These are phyloP conservation scores for Mycena galericulata DNA, from an alignment of 768 basidiomycete species.

Conservation along the genomic window DNA sequence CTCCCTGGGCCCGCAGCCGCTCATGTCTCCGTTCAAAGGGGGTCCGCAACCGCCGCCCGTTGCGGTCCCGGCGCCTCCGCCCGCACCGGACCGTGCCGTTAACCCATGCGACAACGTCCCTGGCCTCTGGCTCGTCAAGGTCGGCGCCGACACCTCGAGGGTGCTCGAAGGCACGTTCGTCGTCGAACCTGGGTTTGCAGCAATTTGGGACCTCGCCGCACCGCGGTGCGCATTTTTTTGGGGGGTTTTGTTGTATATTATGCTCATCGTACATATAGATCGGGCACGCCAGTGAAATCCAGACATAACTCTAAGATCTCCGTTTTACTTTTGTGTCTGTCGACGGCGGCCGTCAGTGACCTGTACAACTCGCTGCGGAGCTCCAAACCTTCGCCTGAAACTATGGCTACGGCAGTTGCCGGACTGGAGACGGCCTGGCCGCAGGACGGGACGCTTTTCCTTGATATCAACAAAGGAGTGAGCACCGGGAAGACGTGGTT, in stretches of 20 bases:
- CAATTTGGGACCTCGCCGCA: constrained; percentile 45
- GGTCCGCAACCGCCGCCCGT: constrained; percentile 16
- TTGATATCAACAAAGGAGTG: constrained; percentile 56
- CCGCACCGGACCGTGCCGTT: not conserved
- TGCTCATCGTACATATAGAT: not conserved
- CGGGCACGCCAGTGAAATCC: not conserved
- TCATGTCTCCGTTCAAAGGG: constrained; percentile 15
- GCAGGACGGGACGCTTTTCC: constrained; percentile 54
- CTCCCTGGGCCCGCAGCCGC: not conserved
- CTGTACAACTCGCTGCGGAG: constrained; percentile 32
- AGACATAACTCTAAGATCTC: constrained; percentile 39
- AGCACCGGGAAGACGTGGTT: constrained; percentile 53
- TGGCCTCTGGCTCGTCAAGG: constrained; percentile 54
- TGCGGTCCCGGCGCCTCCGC: constrained; percentile 9
- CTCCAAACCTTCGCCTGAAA: constrained; percentile 37
- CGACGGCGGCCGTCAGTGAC: constrained; percentile 37
- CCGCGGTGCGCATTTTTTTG: constrained; percentile 33
- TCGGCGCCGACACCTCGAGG: constrained; percentile 46
- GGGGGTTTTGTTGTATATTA: not conserved
- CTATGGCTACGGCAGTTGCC: constrained; percentile 40
- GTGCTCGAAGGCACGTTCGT: constrained; percentile 52
- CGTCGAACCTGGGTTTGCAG: constrained; percentile 49
- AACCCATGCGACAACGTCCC: constrained; percentile 52
- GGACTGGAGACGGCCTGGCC: constrained; percentile 56
- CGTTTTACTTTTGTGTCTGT: constrained; percentile 51